Evolutionary conservation across 495 filamentous ascomycete species (phyloP), one percentile per base, ranked within the genome.

Genomic region (Terfezia boudieri): DNA sequence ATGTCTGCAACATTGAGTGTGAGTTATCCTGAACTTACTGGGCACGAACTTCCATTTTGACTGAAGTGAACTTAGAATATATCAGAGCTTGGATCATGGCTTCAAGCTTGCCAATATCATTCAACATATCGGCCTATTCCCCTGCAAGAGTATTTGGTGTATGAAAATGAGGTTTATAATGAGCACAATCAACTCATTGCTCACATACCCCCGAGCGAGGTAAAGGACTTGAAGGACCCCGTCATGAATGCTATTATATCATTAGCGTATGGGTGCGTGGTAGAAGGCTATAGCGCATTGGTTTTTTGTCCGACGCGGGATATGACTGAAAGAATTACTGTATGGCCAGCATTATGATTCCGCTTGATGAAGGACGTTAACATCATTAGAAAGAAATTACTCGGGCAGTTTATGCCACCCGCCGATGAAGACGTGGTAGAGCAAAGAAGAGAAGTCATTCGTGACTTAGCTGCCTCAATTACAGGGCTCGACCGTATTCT

Each of bases 1-100:
- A 88, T 88, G 84, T 87, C 84, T 56, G 84, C 84, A 14, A 88
- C 84, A 2, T 65, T 88, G 36, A 78, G 79, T 48, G 80, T 84
- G 73, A 56, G 2, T 46, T 38, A 9, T 10, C 11, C 32, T 46
- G 37, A 1, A 35, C 37, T 26, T 32, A 8, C 36, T n/a, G 10
- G 38, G 36, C 54, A 23, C 16, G 20, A 20, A 20, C 20, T 20
- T 20, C 20, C 26, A 7, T 32, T 32, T 32, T 12, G 20, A 38
- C 11, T 49, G 59, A 35, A 54, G 14, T 36, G 6, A 10, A 1
- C 23, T 11, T 51, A 85, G 81, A 87, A 88, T 55, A 78, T 78
- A 4, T 68, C 76, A 36, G 60, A 81, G 52, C 66, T 88, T 12
- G 81, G 82, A 16, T 69, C 73, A 43, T 90, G 84, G 84, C 73